Evolutionary conservation across 2,329 filamentous ascomycete genomes (phyloP).

Genomic region (Clonostachys rhizophaga): DNA sequence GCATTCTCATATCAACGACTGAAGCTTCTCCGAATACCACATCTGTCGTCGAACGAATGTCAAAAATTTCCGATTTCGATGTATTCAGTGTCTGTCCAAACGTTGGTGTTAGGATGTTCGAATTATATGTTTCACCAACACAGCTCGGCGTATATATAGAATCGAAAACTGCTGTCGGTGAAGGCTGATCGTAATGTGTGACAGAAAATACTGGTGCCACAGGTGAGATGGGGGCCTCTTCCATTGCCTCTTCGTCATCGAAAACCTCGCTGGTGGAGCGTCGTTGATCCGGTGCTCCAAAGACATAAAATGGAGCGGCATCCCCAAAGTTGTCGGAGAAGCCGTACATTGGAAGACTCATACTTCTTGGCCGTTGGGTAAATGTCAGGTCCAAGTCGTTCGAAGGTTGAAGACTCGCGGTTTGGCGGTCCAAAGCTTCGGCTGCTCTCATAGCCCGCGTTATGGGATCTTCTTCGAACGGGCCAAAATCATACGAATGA

Average conservation of each 20-base stretch:
- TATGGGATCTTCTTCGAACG: slow-evolving; percentile 33
- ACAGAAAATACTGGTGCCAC: slow-evolving; percentile 17
- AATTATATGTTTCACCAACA: slow-evolving; percentile 22
- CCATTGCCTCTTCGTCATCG: slow-evolving; percentile 3
- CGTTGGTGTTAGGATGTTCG: slow-evolving; percentile 8
- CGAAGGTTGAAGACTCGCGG: slow-evolving; percentile 45
- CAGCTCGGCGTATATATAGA: slow-evolving; percentile 22
- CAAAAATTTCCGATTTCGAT: slow-evolving; percentile 24
- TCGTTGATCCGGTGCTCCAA: slow-evolving; percentile 22
- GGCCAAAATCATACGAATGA: neutral
- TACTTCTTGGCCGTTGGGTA: slow-evolving; percentile 34
- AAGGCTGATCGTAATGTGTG: slow-evolving; percentile 17
- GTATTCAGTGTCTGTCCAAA: slow-evolving; percentile 16
- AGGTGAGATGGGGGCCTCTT: slow-evolving; percentile 9
- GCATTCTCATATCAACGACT: slow-evolving; percentile 25
- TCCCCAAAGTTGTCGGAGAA: slow-evolving; percentile 36
- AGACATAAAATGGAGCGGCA: slow-evolving; percentile 41
- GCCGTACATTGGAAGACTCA: slow-evolving; percentile 42
- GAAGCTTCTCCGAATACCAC: slow-evolving; percentile 33
- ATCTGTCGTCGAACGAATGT: slow-evolving; percentile 24
- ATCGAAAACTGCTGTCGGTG: slow-evolving; percentile 11
- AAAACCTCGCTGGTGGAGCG: slow-evolving; percentile 1
- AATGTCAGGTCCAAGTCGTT: slow-evolving; percentile 42
- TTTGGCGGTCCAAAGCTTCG: slow-evolving; percentile 51
- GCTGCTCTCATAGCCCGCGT: slow-evolving; percentile 54